phyloP scores from a whole-genome alignment of 805 yeast genomes.

The Pichia californica region DNA sequence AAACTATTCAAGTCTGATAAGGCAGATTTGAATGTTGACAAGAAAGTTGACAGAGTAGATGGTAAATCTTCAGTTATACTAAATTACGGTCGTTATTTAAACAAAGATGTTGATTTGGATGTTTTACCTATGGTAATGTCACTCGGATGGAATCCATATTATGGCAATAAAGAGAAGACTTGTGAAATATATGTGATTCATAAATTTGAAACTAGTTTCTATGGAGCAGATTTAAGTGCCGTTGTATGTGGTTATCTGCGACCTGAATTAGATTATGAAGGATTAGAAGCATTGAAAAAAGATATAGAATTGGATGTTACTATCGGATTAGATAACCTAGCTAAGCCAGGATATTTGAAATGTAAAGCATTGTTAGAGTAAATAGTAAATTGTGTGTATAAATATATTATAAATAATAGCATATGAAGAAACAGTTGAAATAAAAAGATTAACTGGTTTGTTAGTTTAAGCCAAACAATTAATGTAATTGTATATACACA shows the following conservation, averaged over 20 bases:
- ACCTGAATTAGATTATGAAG: conserved; percentile 82
- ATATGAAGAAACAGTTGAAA: no score
- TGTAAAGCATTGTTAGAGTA: conserved; percentile 20
- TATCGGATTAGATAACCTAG: conserved; percentile 50
- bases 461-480: no score
- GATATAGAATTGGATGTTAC: conserved; percentile 79
- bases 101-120: conserved; percentile 36
- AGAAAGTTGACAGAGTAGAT: conserved; percentile 27
- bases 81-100: conserved; percentile 53
- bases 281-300: conserved; percentile 71
- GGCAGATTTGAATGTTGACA: not conserved
- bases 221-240: conserved; percentile 72
- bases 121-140: conserved; percentile 89
- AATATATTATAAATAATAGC: no score
- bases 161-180: conserved; percentile 68
- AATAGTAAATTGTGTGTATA: not conserved
- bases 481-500: no score
- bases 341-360: conserved; percentile 34
- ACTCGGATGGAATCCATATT: conserved; percentile 93
- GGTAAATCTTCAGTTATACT: conserved; percentile 41
- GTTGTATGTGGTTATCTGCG: conserved; percentile 82
- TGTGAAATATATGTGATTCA: conserved; percentile 86
- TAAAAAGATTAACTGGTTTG: no score
- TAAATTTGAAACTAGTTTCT: conserved; percentile 59
- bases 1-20: conserved; percentile 1